Conservation (phyloP, 2,329 filamentous ascomycete genomes). For the Botryosphaeria dothidea region DNA sequence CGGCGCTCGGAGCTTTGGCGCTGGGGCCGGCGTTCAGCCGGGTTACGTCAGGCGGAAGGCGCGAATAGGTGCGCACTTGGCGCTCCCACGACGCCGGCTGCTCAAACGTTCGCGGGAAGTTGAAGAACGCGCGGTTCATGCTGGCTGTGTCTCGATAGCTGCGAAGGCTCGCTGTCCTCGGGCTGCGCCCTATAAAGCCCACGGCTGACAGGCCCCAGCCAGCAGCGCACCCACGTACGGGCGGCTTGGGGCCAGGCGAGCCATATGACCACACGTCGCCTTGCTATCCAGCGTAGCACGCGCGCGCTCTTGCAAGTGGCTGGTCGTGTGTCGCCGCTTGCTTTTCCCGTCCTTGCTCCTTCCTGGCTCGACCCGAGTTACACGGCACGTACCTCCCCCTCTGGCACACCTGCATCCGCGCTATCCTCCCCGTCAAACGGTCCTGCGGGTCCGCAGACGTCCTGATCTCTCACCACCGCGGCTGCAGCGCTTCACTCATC, state of each 20-base stretch:
- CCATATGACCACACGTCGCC: conserved; percentile 8
- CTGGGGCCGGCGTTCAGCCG: background rate
- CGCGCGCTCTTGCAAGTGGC: background rate
- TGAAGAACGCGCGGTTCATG: conserved; percentile 14
- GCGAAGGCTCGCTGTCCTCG: background rate
- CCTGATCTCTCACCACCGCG: background rate
- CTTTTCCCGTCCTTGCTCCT: background rate
- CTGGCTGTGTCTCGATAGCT: background rate
- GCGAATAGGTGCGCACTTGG: background rate
- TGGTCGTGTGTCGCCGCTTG: background rate
- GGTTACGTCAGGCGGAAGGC: conserved; percentile 1
- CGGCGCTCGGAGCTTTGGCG: background rate
- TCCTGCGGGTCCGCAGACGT: background rate
- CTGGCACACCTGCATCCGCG: background rate
- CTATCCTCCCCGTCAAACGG: background rate
- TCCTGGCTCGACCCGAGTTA: background rate
- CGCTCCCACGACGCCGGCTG: conserved; percentile 3
- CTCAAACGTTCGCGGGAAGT: conserved; percentile 8
- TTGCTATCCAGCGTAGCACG: background rate
- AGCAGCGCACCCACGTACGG: background rate
- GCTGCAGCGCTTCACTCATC: background rate
- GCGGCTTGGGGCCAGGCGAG: background rate
- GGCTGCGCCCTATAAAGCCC: background rate
- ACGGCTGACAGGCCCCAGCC: background rate
- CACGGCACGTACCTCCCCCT: background rate